Conservation (phyloP, 495 filamentous ascomycete species). For the Xylaria castorea region DNA sequence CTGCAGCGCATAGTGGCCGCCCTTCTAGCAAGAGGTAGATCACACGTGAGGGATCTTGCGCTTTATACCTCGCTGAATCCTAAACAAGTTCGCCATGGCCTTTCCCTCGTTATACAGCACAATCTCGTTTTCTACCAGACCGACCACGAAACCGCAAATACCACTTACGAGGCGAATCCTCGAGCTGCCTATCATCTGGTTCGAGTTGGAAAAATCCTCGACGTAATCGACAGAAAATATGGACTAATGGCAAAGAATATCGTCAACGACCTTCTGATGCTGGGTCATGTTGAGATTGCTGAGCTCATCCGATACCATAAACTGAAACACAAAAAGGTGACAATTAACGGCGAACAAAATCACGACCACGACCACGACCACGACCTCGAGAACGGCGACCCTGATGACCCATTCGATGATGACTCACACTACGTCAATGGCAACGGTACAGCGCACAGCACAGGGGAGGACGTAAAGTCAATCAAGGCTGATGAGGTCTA, state of each 20-base stretch:
- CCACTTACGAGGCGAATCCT: slow-evolving; percentile 81
- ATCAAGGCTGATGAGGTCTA: slow-evolving; percentile 46
- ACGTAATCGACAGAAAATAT: slow-evolving; percentile 71
- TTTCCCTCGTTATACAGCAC: slow-evolving; percentile 85
- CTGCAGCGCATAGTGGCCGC: slow-evolving; percentile 76
- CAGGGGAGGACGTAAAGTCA: slow-evolving; percentile 27
- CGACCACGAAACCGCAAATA: slow-evolving; percentile 64
- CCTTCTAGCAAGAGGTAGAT: slow-evolving; percentile 77
- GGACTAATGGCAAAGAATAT: slow-evolving; percentile 73
- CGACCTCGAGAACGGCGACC: slow-evolving; percentile 4
- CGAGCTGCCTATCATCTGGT: slow-evolving; percentile 78
- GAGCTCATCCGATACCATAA: slow-evolving; percentile 65
- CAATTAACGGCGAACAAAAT: slow-evolving; percentile 40
- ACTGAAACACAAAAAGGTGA: slow-evolving; percentile 41
- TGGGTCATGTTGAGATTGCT: slow-evolving; percentile 76
- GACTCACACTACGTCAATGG: slow-evolving; percentile 30
- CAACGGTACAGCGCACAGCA: slow-evolving; percentile 27
- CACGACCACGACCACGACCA: slow-evolving; percentile 21
- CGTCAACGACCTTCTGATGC: slow-evolving; percentile 73
- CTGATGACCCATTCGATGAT: slow-evolving; percentile 29
- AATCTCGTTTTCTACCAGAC: slow-evolving; percentile 80
- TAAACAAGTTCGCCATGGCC: slow-evolving; percentile 74
- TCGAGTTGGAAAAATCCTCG: slow-evolving; percentile 81
- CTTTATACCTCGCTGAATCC: slow-evolving; percentile 70
- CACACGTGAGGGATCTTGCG: slow-evolving; percentile 69